Evolutionary conservation across 2,329 filamentous ascomycete genomes (phyloP), one percentile per base, ranked within the genome.

Genomic region (Aspergillus sojae): DNA sequence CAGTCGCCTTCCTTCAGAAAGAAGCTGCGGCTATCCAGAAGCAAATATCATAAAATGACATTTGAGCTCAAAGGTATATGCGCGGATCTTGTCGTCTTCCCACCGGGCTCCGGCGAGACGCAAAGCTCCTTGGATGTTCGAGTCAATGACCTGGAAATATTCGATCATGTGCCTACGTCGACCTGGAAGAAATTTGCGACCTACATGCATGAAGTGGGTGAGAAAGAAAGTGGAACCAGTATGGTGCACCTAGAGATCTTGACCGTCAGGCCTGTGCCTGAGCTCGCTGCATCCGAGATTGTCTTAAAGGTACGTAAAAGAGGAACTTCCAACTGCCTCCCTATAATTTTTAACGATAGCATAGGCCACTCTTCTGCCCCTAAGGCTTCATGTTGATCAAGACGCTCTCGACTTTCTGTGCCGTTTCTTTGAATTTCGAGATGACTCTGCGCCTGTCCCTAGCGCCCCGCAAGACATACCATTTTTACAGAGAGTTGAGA

Each of bases 171-270:
- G 2, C 93, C 93, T 1, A 94, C 93, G 0, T 99, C 95, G 4
- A 97, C 94, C 0, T 99, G 96, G 96, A 96, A 92, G 77, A 99
- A 97, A 76, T 99, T 99, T 79, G 89, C 93, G 16, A 98, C 94
- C 0, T 97, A 97, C 71, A 91, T 96, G 81, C 88, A 91, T 63
- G 93, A 96, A 74, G 90, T 89, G 12, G 92, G 91, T n/a, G 89
- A 92, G 72, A 88, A 94, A 56, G 93, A 98, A 78, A 90, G 92
- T 78, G 91, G 89, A 21, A 91, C 90, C 16, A 93, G 89, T 71
- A 97, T 98, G 94, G 85, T 95, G 19, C 93, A 97, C 73, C 81
- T 98, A 10, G 92, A 97, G 75, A 82, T 98, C 6, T 82, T 96
- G 62, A 97, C 91, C 60, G 93, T 98, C 46, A 93, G 91, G 76